These are phyloP conservation scores for Hemerocallis citrina DNA, from an alignment of 106 monocot genomes.

Conservation along the genomic window DNA sequence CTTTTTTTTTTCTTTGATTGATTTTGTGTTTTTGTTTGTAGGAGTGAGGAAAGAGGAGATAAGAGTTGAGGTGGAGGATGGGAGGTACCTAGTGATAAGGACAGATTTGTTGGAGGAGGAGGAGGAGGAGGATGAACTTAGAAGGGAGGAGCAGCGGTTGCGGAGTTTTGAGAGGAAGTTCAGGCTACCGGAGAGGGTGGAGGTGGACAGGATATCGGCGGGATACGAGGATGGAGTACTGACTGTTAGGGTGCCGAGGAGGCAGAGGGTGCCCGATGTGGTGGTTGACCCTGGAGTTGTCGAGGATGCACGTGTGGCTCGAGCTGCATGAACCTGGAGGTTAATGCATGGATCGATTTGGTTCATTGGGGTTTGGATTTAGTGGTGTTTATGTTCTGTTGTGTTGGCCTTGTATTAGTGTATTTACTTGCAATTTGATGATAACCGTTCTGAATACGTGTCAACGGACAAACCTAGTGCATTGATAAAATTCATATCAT, in stretches of 20 bases:
- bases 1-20: not conserved
- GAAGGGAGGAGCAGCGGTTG: not conserved
- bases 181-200: slow-evolving; percentile 46
- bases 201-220: slow-evolving; percentile 50
- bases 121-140: not conserved
- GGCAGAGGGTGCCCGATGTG: slow-evolving; percentile 1
- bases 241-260: slow-evolving; percentile 44
- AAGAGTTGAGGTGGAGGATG: slow-evolving; percentile 70
- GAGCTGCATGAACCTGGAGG: slow-evolving; percentile 43
- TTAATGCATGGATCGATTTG: too few species aligned
- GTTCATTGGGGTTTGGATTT: too few species aligned
- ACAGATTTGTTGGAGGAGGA: slow-evolving; percentile 20
- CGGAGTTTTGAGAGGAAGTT: slow-evolving; percentile 64
- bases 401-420: too few species aligned
- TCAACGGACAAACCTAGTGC: too few species aligned
- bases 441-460: too few species aligned
- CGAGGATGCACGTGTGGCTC: slow-evolving; percentile 24
- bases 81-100: slow-evolving; percentile 48
- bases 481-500: too few species aligned
- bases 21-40: too few species aligned
- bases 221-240: slow-evolving; percentile 46
- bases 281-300: slow-evolving; percentile 2
- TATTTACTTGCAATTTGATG: too few species aligned
- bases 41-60: slow-evolving; percentile 69
- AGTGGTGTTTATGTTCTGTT: too few species aligned